These are phyloP conservation scores for Neurospora terricola DNA, from an alignment of 495 filamentous ascomycete species.

Conservation along the genomic window DNA sequence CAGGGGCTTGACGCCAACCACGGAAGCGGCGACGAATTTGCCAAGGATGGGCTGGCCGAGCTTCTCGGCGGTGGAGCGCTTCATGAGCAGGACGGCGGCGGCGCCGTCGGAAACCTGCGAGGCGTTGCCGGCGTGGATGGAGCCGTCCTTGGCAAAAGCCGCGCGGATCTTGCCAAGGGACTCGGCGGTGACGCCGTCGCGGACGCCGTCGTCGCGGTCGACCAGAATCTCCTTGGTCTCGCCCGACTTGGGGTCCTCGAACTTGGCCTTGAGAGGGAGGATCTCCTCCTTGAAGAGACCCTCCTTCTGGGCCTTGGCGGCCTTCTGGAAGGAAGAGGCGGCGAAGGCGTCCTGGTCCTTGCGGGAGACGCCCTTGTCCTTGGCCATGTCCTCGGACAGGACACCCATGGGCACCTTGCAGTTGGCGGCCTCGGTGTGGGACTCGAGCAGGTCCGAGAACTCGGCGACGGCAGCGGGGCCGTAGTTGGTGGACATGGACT, in stretches of 20 bases:
- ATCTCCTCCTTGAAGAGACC: conserved; percentile 95
- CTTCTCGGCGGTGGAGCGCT: conserved; percentile 78
- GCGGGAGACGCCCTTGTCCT: conserved; percentile 64
- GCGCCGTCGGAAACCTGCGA: conserved; percentile 93
- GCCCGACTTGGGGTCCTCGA: conserved; percentile 79
- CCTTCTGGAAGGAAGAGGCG: conserved; percentile 82
- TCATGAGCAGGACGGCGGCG: conserved; percentile 92
- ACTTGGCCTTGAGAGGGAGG: conserved; percentile 70
- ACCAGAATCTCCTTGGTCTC: conserved; percentile 82
- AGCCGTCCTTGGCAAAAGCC: conserved; percentile 87
- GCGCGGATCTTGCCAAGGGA: conserved; percentile 79
- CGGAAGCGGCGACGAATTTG: conserved; percentile 75
- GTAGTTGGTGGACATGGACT: conserved; percentile 92
- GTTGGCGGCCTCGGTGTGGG: conserved; percentile 73
- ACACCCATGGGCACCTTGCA: conserved; percentile 98
- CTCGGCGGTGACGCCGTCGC: conserved; percentile 77
- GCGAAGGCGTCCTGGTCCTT: conserved; percentile 79
- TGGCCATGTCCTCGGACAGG: conserved; percentile 90
- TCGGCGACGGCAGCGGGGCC: conserved; percentile 85
- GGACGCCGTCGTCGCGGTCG: conserved; percentile 76
- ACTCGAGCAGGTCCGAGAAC: conserved; percentile 87
- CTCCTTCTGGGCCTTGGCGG: conserved; percentile 69
- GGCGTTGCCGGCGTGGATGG: conserved; percentile 93
- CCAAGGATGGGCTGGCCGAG: conserved; percentile 79
- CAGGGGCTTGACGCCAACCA: conserved; percentile 84